Base-by-base conservation (phyloP, 129 eudicot species). In the Tagetes erecta region DNA sequence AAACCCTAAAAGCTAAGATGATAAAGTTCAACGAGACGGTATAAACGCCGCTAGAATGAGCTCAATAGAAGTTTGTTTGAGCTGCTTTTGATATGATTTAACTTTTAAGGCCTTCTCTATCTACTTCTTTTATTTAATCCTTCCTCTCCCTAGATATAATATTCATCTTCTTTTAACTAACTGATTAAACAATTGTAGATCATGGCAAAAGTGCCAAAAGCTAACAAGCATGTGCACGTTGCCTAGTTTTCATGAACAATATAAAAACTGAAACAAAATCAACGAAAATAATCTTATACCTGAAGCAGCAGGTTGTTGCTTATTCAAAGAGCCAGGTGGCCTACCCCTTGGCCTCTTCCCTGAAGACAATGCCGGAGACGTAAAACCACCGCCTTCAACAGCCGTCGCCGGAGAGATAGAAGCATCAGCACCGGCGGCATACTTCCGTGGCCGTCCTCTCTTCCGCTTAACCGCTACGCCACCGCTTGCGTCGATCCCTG, bases 401-500 rank as follows among this genome's bases (percentile, higher is more conserved):
- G 80, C 75, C 39, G 44, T 63, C 47, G 11, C 53, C 67, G 76
- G 75, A 3, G 70, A 45, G 1, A 10, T 0, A 46, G 76, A 77
- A 13, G 35, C 84, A 35, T 73, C 87, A 13, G 35, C 84, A 35
- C 70, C 87, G 13, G 81, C 73, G 1, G 59, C 52, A 45, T 84
- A 87, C 81, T 84, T 87, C 63, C 83, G 72, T 1, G 91, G 88
- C 68, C 91, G 64, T 0, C 91, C 91, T 30, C 91, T 55, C 81
- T 67, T 81, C 72, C 82, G 55, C 82, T 78, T 76, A 57, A 34
- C 81, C 6, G 44, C 75, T 30, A 39, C 77, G 38, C 59, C 39
- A 50, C 80, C 52, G 13, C 52, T 46, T 64, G 14, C 76, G 46
- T 71, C 79, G 13, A 40, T 69, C 64, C 35, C 76, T 13, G 55